A percentile compares a stretch with the other conserved stretches of the same genome.
Evolutionary conservation across 768 basidiomycete genomes (phyloP).

Genomic region (Suillus alpinus): DNA sequence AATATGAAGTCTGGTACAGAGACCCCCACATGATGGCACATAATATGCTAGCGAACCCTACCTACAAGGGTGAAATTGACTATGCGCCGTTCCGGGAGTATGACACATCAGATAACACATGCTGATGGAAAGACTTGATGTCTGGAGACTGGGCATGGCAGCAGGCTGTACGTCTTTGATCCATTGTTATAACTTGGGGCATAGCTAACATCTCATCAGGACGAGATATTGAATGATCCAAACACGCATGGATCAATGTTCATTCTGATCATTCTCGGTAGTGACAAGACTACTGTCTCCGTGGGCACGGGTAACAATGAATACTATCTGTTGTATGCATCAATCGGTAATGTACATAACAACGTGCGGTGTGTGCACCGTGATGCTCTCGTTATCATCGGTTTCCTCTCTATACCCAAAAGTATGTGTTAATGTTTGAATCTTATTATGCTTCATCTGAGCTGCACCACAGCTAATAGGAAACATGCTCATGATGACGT

Average conservation of each 20-base stretch:
- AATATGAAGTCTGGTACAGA: constrained; percentile 30
- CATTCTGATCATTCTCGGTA: constrained; percentile 11
- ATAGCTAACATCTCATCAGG: background rate
- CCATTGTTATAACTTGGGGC: background rate
- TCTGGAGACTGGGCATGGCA: constrained; percentile 21
- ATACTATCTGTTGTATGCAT: constrained; percentile 11
- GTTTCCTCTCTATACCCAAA: constrained; percentile 31
- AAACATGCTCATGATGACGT: constrained; percentile 11
- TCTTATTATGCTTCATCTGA: background rate
- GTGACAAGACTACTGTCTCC: constrained; percentile 13
- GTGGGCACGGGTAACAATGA: constrained; percentile 11
- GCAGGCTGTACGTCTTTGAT: background rate
- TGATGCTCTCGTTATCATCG: constrained; percentile 18
- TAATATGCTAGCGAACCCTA: constrained; percentile 21
- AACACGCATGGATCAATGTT: constrained; percentile 9
- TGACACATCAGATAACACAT: background rate
- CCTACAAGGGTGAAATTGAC: constrained; percentile 20
- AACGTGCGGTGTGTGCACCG: constrained; percentile 4
- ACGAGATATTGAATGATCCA: background rate
- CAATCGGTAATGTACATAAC: constrained; percentile 12
- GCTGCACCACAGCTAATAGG: background rate
- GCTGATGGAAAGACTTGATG: constrained; percentile 19
- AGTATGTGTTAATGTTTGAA: constrained; percentile 15
- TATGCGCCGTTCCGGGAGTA: constrained; percentile 15
- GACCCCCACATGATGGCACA: constrained; percentile 15